phyloP scores from a whole-genome alignment of 257 asterid species.

The Apocynum venetum region DNA sequence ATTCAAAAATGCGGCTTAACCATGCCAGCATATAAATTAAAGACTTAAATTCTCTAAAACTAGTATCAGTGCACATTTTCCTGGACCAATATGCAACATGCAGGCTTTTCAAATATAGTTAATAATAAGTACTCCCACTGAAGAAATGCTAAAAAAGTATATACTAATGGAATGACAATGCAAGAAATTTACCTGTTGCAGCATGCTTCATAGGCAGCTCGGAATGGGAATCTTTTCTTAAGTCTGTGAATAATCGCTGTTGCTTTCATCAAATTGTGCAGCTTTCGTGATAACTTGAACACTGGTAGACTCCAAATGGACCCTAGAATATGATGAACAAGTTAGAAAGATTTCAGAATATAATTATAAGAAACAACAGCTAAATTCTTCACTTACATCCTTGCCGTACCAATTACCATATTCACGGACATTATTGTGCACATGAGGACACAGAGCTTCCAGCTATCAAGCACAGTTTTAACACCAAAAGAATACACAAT shows the following conservation, averaged over 20 bases:
- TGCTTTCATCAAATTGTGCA: constrained; percentile 90
- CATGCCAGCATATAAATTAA: background rate
- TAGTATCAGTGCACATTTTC: background rate
- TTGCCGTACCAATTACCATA: constrained; percentile 95
- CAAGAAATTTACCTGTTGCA: constrained; percentile 61
- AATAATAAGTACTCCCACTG: too few species aligned
- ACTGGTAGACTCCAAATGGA: constrained; percentile 81
- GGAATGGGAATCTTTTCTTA: constrained; percentile 81
- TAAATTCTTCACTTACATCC: constrained; percentile 64
- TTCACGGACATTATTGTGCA: constrained; percentile 73
- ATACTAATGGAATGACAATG: background rate
- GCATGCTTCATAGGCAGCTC: constrained; percentile 88
- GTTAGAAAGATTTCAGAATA: background rate
- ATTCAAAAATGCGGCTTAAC: background rate
- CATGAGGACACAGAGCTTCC: constrained; percentile 86
- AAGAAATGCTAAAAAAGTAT: too few species aligned
- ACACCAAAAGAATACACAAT: constrained; percentile 1
- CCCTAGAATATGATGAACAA: constrained; percentile 44
- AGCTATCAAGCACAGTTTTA: constrained; percentile 44
- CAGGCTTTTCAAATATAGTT: background rate
- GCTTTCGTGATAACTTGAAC: constrained; percentile 95
- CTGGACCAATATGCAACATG: background rate
- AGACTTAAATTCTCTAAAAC: background rate
- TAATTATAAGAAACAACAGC: constrained; percentile 1
- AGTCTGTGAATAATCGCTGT: constrained; percentile 90